Conservation (phyloP, 768 basidiomycete species). For the Xerocomellus amylosporus region DNA sequence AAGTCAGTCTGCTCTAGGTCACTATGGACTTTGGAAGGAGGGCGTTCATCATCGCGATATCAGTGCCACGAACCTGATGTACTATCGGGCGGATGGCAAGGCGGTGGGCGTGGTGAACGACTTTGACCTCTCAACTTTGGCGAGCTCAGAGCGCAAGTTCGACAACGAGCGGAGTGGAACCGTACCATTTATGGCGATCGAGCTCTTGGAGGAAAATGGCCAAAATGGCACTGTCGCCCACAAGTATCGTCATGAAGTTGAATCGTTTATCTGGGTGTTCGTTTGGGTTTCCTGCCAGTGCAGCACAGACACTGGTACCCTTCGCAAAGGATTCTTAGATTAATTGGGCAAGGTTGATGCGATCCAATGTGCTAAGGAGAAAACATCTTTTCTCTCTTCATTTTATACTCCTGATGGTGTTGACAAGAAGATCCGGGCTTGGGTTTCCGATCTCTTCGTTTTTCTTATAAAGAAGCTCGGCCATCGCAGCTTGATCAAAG, state of each 20-base stretch:
- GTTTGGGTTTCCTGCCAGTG: not conserved
- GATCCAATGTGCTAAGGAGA: no score
- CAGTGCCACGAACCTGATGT: slow-evolving; percentile 18
- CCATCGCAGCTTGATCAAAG: no score
- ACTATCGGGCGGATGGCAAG: not conserved
- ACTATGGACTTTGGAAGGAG: slow-evolving; percentile 6
- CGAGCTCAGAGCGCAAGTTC: not conserved
- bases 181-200: slow-evolving; percentile 14
- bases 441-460: no score
- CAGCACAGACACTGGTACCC: no score
- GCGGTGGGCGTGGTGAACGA: slow-evolving; percentile 13
- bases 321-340: no score
- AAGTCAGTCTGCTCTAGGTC: not conserved
- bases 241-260: not conserved
- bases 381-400: no score
- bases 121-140: slow-evolving; percentile 9
- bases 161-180: slow-evolving; percentile 13
- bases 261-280: slow-evolving; percentile 6
- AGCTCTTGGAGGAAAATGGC: not conserved
- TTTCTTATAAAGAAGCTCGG: no score
- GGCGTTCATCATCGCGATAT: slow-evolving; percentile 12
- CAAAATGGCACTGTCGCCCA: not conserved
- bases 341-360: no score
- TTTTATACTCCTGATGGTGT: no score
- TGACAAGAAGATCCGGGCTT: no score